Base-by-base conservation (phyloP, 1,139 yeast species). In the Scheffersomyces insectosa region DNA sequence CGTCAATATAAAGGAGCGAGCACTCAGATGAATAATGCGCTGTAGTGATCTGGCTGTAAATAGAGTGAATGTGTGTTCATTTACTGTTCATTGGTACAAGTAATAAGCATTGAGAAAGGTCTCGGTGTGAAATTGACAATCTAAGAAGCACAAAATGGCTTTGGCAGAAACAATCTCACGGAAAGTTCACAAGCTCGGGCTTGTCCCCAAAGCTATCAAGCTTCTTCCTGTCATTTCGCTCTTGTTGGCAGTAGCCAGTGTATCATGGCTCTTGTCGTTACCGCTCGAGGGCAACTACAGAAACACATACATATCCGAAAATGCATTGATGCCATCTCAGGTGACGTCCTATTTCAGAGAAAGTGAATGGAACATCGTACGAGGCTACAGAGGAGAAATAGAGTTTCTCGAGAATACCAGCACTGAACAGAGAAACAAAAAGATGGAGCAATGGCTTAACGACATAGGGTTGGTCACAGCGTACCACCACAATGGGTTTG, bases 281-380 rank as follows among this genome's bases (percentile, higher is more conserved):
- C 97, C 99, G 0, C 53, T 83, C 54, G 86, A 86, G 34, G 98
- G 97, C 16, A 88, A 88, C 60, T 89, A 73, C 59, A 73, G 97
- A 43, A 70, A 75, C 51, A 88, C 97, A 5, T 93, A 93, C 60
- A 87, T 91, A 15, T 86, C 96, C 7, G 99, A 95, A 61, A 95
- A 93, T 66, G 99, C 99, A 30, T 72, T 95, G 62, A 84, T 95
- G 88, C 98, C 99, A 10, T 91, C 95, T 0, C 98, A 93, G 62
- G 98, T 93, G 3, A 85, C 85, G 54, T 85, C 96, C 13, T 90
- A 89, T 60, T 95, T 89, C 62, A 75, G 98, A 45, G 98, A 91
- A 55, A 83, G 93, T 40, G 99, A 93, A 58, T 93, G 98, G 97
- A 89, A 91, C 57, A 73, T 88, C 43, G 82, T 90, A 23, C 71